Conservation (phyloP, 1,284 basidiomycete species). For the Anthracocystis panici-leucophaei region DNA sequence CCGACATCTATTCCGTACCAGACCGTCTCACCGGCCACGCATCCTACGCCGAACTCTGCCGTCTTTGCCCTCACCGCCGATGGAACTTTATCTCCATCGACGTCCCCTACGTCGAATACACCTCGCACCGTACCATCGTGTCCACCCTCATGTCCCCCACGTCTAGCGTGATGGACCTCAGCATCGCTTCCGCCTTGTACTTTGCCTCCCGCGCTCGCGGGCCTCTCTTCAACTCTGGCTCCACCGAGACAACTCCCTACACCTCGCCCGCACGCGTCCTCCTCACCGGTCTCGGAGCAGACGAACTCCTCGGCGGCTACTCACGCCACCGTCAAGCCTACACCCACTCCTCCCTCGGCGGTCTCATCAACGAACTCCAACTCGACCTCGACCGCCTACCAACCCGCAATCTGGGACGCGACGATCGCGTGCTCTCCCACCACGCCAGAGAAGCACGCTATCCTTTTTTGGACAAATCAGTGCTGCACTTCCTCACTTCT, state of each 20-base stretch:
- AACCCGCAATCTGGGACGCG: conserved; percentile 87
- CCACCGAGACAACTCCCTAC: conserved; percentile 71
- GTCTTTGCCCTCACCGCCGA: conserved; percentile 78
- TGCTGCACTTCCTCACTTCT: conserved; percentile 72
- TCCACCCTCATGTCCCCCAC: conserved; percentile 53
- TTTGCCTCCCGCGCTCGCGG: conserved; percentile 83
- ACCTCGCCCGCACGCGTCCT: conserved; percentile 83
- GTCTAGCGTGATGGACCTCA: conserved; percentile 73
- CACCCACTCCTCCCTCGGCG: conserved; percentile 57
- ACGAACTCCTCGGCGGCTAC: conserved; percentile 95
- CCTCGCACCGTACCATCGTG: conserved; percentile 13
- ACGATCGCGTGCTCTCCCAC: conserved; percentile 89
- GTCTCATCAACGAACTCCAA: conserved; percentile 87
- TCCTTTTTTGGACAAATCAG: conserved; percentile 57
- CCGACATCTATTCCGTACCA: conserved; percentile 76
- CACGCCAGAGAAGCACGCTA: conserved; percentile 83
- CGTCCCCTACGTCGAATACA: conserved; percentile 80
- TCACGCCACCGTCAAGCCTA: conserved; percentile 86
- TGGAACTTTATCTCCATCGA: conserved; percentile 96
- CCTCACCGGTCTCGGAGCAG: conserved; percentile 91
- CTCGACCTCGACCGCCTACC: conserved; percentile 92
- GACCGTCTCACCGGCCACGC: conserved; percentile 85
- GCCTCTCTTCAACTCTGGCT: background rate
- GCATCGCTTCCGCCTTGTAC: conserved; percentile 88
- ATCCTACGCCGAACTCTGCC: conserved; percentile 81